Evolutionary conservation across 805 yeast genomes (phyloP), one percentile per base, ranked within the genome.

Genomic region (Sugiyamaella floridensis): DNA sequence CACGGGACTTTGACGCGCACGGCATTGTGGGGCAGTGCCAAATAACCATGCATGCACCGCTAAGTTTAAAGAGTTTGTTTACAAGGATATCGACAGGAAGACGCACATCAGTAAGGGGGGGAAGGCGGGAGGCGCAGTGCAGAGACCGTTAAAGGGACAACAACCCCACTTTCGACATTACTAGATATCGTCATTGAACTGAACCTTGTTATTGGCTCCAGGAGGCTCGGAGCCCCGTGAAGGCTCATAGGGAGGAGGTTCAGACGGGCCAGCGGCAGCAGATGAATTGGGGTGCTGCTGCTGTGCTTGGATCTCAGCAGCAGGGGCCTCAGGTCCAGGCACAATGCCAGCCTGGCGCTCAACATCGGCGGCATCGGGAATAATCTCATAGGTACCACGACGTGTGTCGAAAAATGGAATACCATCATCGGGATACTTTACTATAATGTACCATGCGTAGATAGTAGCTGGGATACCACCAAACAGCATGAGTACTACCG

Each of bases 391-490:
- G n/a, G 34, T 47, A 43, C 52, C 51, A 4, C 43, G 49, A 8
- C 55, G 45, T 10, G 54, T 44, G 47, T 56, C 53, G 48, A 50
- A 37, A 44, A 51, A 55, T 37, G 59, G 58, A 43, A 52, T 58
- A 43, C 59, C 63, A 50, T 53, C 62, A 19, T 54, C 55, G 22
- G 57, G 60, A 54, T 70, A 66, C 60, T 59, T 67, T 52, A 70
- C 58, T 43, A 81, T 79, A 46, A 83, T 71, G 62, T 78, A 83
- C 48, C 83, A 69, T 4, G 88, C 83, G 61, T 83, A 88, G 14
- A 83, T 64, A 49, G 82, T 76, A 54, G 87, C 89, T 2, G 89
- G 89, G 47, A 83, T 68, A 61, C 78, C 81, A 22, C 86, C 87
- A 52, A 83, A 69, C 50, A 77, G 57, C 5, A 87, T 79, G 61